Evolutionary conservation across 768 basidiomycete genomes (phyloP), one percentile per base, ranked within the genome.

Genomic region (Mycena indigotica): DNA sequence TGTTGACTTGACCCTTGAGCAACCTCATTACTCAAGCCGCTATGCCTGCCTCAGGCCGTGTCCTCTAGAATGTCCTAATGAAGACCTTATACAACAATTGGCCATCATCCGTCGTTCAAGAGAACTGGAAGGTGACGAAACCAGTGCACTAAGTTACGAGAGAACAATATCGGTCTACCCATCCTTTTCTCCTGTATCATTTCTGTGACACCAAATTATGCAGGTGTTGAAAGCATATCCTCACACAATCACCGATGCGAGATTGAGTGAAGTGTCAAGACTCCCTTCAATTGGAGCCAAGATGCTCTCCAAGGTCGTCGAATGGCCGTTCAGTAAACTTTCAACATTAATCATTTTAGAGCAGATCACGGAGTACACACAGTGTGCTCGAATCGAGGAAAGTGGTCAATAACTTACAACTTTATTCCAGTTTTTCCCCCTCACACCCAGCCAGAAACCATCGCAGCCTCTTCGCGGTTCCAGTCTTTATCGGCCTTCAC

Each of bases 121-220:
- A 44, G 76, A 82, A 45, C 72, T 91, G 1, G 91, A 93, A 66
- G 85, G 87, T 13, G 80, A 89, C 50, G 76, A 79, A 21, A 74
- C 83, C 26, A 90, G 87, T 63, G 84, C 86, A 38, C 71, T 93
- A 48, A 85, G 84, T 58, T 94, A 93, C 62, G 78, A 84, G 29
- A 79, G 89, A 48, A 85, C 88, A 2, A 85, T 91, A 61, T 78
- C 85, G n/a, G 87, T 88, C 66, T 62, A 84, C 26, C 40, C 35
- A n/a, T 54, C 32, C 23, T 40, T 28, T 28, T 45, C 15, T 28
- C 6, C 10, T 50, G 25, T 50, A 5, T 53, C 25, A 12, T 55
- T 28, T 55, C 62, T 21, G 24, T 63, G 1, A 62, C 32, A 16
- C 35, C 51, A 84, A 84, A 58, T 70, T 16, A 67, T 84, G 53